Conservation (phyloP, 495 filamentous ascomycete genomes). For the Penicillium soppii region DNA sequence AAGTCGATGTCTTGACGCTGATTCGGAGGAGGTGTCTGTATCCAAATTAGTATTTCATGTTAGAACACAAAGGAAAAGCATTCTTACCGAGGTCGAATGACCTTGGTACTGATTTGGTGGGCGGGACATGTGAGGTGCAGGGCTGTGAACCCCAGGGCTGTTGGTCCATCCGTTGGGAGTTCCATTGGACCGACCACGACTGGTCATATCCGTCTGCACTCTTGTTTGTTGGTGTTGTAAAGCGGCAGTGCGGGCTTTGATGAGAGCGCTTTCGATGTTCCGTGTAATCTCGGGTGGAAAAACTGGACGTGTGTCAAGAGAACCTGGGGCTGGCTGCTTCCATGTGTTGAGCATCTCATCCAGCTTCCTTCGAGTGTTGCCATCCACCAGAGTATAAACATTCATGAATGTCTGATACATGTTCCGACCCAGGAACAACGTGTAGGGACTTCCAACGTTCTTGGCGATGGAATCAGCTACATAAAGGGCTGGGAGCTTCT, state of each 20-base stretch:
- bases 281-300: constrained; percentile 82
- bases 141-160: too few species aligned
- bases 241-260: constrained; percentile 78
- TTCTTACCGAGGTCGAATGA: constrained; percentile 34
- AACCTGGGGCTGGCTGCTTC: constrained; percentile 94
- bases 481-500: constrained; percentile 93
- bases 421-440: constrained; percentile 86
- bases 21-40: constrained; percentile 36
- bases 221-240: constrained; percentile 69
- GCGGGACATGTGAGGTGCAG: constrained; percentile 56
- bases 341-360: constrained; percentile 98
- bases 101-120: constrained; percentile 35
- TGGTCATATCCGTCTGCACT: constrained; percentile 61
- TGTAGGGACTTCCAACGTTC: constrained; percentile 97
- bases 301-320: constrained; percentile 81
- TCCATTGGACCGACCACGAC: constrained; percentile 52
- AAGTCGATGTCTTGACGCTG: constrained; percentile 46
- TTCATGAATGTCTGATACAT: constrained; percentile 95
- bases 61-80: neutral
- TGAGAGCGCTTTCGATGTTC: constrained; percentile 89
- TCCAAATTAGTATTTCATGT: neutral
- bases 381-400: constrained; percentile 85
- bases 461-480: constrained; percentile 98
- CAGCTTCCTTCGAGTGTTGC: constrained; percentile 76
- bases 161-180: constrained; percentile 58